Base-by-base conservation (phyloP, 2,329 filamentous ascomycete genomes). In the Cyphellophora attinorum region DNA sequence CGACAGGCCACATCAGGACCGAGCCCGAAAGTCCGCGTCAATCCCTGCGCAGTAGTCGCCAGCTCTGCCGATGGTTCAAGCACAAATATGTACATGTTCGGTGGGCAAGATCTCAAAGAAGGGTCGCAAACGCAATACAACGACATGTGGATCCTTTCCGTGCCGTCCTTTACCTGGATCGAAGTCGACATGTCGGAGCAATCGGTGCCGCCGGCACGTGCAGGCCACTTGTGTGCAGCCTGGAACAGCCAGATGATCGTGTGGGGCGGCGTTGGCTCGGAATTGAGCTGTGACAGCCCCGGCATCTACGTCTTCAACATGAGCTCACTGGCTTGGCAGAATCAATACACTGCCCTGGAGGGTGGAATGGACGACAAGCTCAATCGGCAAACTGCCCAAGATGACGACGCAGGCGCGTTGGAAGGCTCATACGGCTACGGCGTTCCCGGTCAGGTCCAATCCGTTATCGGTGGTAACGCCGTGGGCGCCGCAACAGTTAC, bases 161-260 rank as follows among this genome's bases (percentile, higher is more conserved):
- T 93, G 5, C 85, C 85, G 0, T 79, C 79, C 0, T 93, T 93
- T 53, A 83, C 74, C 4, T 91, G 85, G 85, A 80, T 80, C 34
- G 61, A 75, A 49, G 77, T 81, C 15, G 65, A 80, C 40, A 64
- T 64, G 31, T 53, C 57, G 4, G 57, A 59, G 1, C 53, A 73
- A 52, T 43, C 49, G 34, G 34, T 62, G 5, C 53, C 81, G 57
- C 58, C 70, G 5, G 79, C 65, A 3, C 72, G 85, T 35, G 74
- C 77, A 1, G 83, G 83, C 0, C 83, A 89, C 53, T 75, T 76
- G 23, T 91, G 84, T 57, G 74, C 86, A 46, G 72, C 74, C 48
- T 89, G 85, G 59, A 79, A 85, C 11, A 77, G 80, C 38, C 84
- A 89, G 55, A 86, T 93, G 77, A 66, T 91, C 42, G 68, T 80